A percentile compares a stretch with the other conserved stretches of the same genome.
phyloP scores from a whole-genome alignment of 345 rosid genomes.

The Rhizophora apiculata region DNA sequence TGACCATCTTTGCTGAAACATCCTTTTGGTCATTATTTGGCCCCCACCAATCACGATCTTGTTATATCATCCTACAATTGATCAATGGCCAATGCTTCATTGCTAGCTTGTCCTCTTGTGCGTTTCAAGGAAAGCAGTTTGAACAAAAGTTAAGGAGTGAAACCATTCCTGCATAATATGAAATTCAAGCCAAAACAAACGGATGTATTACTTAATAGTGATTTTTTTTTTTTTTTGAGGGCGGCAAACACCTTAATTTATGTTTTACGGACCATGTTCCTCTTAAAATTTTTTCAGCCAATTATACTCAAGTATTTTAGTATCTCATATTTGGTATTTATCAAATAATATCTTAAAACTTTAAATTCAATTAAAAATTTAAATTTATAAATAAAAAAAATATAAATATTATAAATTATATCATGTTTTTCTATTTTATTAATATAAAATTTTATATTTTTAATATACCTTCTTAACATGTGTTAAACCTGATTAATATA shows the following conservation, averaged over 20 bases:
- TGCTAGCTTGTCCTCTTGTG: conserved; percentile 20
- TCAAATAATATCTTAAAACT: too few species aligned
- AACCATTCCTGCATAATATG: background rate
- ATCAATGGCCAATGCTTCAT: background rate
- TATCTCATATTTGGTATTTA: too few species aligned
- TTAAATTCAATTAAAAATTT: too few species aligned
- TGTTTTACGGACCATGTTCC: too few species aligned
- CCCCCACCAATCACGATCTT: conserved; percentile 18
- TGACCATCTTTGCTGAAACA: conserved; percentile 45
- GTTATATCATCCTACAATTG: conserved; percentile 9
- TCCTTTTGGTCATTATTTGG: conserved; percentile 30
- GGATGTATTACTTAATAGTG: background rate
- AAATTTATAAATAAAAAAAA: too few species aligned
- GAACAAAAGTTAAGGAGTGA: background rate
- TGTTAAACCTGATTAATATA: too few species aligned
- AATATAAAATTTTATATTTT: too few species aligned
- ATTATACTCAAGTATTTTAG: too few species aligned
- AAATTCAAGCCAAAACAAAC: background rate
- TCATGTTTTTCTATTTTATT: too few species aligned
- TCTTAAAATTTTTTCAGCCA: too few species aligned
- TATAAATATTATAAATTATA: too few species aligned
- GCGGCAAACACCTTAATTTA: background rate
- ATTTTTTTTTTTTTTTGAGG: background rate
- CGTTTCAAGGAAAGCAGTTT: conserved; percentile 1
- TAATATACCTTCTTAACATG: too few species aligned